Conservation (phyloP, 345 rosid species). For the Excoecaria cochinchinensis region DNA sequence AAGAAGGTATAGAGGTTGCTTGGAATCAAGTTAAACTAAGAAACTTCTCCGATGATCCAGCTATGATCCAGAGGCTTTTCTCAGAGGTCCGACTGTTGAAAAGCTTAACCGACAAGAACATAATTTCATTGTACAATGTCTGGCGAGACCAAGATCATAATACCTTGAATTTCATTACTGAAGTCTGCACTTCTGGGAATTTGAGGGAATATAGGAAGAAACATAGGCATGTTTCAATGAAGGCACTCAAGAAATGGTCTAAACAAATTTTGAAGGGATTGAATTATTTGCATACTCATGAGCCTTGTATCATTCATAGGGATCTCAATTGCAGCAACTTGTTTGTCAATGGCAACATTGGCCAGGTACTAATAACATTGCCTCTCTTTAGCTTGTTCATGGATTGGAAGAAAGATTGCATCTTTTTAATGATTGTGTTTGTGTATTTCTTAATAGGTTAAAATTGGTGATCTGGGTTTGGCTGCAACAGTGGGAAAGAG, state of each 20-base stretch:
- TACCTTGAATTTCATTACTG: constrained; percentile 81
- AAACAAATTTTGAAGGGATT: constrained; percentile 76
- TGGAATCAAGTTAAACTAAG: constrained; percentile 87
- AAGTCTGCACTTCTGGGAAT: constrained; percentile 88
- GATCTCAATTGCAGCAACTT: constrained; percentile 92
- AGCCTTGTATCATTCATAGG: constrained; percentile 84
- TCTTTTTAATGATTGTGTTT: not conserved
- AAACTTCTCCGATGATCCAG: constrained; percentile 47
- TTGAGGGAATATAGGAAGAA: constrained; percentile 78
- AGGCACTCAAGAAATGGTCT: constrained; percentile 88
- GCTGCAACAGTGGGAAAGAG: constrained; percentile 73
- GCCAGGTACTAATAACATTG: constrained; percentile 48
- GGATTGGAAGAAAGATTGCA: not conserved
- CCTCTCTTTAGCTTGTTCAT: not conserved
- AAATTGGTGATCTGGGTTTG: constrained; percentile 84
- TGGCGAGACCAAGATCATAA: constrained; percentile 55
- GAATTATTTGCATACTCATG: constrained; percentile 71
- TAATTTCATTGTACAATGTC: constrained; percentile 54
- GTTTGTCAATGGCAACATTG: constrained; percentile 79
- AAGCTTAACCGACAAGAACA: constrained; percentile 50
- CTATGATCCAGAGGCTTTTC: constrained; percentile 66
- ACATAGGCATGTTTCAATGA: constrained; percentile 73
- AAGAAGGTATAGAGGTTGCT: constrained; percentile 89
- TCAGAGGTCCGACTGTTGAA: constrained; percentile 66
- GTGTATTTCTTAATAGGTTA: constrained; percentile 42